These are phyloP conservation scores for Fusarium sp. DNA, from an alignment of 2,329 filamentous ascomycete genomes.

Conservation along the genomic window DNA sequence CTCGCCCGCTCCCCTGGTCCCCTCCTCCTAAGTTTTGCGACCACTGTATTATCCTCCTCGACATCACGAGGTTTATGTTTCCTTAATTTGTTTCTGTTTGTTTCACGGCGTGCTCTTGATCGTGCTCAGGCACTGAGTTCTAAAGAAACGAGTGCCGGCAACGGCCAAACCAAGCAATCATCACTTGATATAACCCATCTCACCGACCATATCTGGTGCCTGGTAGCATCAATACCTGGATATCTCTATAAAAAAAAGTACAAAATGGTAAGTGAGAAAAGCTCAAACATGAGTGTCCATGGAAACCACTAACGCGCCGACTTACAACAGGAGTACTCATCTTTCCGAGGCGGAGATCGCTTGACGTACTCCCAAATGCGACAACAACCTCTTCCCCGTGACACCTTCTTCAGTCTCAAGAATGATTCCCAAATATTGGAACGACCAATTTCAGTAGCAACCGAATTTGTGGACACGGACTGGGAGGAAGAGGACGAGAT, in stretches of 20 bases:
- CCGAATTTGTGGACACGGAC: slow-evolving; percentile 83
- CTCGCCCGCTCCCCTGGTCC: slow-evolving; percentile 48
- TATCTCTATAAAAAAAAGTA: slow-evolving; percentile 9
- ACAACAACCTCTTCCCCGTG: slow-evolving; percentile 62
- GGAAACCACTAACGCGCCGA: slow-evolving; percentile 5
- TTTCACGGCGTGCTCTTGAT: slow-evolving; percentile 46
- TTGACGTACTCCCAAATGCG: slow-evolving; percentile 63
- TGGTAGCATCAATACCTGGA: slow-evolving; percentile 26
- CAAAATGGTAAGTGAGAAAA: slow-evolving; percentile 52
- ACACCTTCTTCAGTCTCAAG: slow-evolving; percentile 72
- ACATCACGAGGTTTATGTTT: slow-evolving; percentile 51
- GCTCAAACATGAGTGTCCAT: neutral
- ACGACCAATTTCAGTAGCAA: slow-evolving; percentile 77
- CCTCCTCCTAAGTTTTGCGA: slow-evolving; percentile 57
- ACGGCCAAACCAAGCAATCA: slow-evolving; percentile 49
- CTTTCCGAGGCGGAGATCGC: slow-evolving; percentile 52
- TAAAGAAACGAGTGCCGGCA: slow-evolving; percentile 53
- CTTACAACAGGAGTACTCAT: slow-evolving; percentile 53
- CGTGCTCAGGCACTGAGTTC: slow-evolving; percentile 33
- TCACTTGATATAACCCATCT: slow-evolving; percentile 32
- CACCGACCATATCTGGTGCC: slow-evolving; percentile 35
- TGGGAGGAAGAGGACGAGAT: slow-evolving; percentile 75
- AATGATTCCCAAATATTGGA: slow-evolving; percentile 57
- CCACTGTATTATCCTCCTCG: slow-evolving; percentile 51
- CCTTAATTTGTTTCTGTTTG: slow-evolving; percentile 43